phyloP scores from a whole-genome alignment of 768 basidiomycete genomes.

The Grammothele lineata region DNA sequence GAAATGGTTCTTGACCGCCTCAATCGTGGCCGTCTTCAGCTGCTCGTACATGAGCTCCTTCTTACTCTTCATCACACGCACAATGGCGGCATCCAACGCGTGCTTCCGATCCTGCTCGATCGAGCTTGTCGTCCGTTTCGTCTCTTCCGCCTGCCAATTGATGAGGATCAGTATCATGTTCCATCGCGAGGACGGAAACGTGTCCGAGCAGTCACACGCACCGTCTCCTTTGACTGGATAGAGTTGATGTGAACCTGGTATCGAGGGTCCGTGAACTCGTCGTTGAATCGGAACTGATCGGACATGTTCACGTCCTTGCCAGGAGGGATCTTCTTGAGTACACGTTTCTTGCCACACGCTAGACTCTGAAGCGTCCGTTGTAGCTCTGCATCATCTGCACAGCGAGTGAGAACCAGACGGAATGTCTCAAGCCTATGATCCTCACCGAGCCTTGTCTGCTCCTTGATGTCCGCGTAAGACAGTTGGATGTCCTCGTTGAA shows the following conservation, averaged over 20 bases:
- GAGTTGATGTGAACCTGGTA: constrained; percentile 90
- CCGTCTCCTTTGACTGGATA: constrained; percentile 91
- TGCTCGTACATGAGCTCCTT: constrained; percentile 80
- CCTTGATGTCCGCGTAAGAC: constrained; percentile 62
- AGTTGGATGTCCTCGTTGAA: constrained; percentile 72
- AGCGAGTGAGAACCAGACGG: constrained; percentile 24
- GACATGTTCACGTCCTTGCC: constrained; percentile 73
- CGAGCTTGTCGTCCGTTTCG: constrained; percentile 70
- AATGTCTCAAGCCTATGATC: not conserved
- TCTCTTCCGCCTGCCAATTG: constrained; percentile 91
- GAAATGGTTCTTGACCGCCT: constrained; percentile 86
- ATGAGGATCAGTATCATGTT: too few relatives aligned
- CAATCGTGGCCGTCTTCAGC: constrained; percentile 78
- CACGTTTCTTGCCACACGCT: constrained; percentile 86
- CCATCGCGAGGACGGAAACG: not conserved
- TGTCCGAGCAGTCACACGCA: constrained; percentile 36
- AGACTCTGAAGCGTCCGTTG: constrained; percentile 88
- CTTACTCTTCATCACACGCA: constrained; percentile 91
- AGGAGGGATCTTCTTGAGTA: constrained; percentile 73
- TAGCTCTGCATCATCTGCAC: constrained; percentile 65
- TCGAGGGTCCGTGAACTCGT: constrained; percentile 73
- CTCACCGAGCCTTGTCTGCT: constrained; percentile 70
- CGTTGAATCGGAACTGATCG: constrained; percentile 82
- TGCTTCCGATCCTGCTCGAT: constrained; percentile 87
- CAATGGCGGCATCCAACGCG: constrained; percentile 91